Conservation (phyloP, 2,329 filamentous ascomycete species). For the Pseudopyricularia cyperi region DNA sequence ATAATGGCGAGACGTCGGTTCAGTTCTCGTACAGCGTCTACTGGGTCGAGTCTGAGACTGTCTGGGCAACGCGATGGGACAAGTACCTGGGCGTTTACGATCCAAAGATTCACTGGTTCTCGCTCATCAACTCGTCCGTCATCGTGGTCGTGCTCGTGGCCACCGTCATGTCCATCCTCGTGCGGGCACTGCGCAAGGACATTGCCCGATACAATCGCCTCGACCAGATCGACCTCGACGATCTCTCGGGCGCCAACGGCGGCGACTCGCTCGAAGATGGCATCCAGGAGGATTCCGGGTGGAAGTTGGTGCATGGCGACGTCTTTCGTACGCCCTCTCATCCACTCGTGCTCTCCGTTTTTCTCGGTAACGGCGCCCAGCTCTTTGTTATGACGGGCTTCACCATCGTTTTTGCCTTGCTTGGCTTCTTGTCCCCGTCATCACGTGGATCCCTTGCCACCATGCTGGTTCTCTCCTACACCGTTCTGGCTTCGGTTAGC, state of each 20-base stretch:
- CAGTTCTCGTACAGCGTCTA: slow-evolving; percentile 86
- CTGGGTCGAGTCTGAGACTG: slow-evolving; percentile 73
- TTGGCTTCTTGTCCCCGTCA: slow-evolving; percentile 90
- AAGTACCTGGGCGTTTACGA: slow-evolving; percentile 97
- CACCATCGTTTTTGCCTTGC: slow-evolving; percentile 83
- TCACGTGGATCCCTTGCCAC: slow-evolving; percentile 91
- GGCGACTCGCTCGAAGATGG: slow-evolving; percentile 68
- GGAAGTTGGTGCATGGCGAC: slow-evolving; percentile 96
- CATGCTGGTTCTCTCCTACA: slow-evolving; percentile 87
- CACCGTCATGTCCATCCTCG: slow-evolving; percentile 84
- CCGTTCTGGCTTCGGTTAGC: slow-evolving; percentile 80
- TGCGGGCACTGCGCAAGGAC: slow-evolving; percentile 82
- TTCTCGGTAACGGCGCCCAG: slow-evolving; percentile 88
- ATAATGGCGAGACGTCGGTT: slow-evolving; percentile 48
- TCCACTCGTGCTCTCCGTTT: slow-evolving; percentile 70
- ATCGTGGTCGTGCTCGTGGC: slow-evolving; percentile 86
- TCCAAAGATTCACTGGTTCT: slow-evolving; percentile 98
- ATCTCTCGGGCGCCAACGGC: slow-evolving; percentile 51
- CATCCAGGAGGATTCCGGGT: slow-evolving; percentile 93
- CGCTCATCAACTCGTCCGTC: slow-evolving; percentile 86
- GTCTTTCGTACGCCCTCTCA: slow-evolving; percentile 83
- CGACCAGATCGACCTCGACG: slow-evolving; percentile 81
- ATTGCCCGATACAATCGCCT: slow-evolving; percentile 94
- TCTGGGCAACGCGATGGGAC: slow-evolving; percentile 96
- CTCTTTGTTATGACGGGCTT: slow-evolving; percentile 95